Conservation (phyloP, 78 protist genomes). For the Blattamonas nauphoetae region DNA sequence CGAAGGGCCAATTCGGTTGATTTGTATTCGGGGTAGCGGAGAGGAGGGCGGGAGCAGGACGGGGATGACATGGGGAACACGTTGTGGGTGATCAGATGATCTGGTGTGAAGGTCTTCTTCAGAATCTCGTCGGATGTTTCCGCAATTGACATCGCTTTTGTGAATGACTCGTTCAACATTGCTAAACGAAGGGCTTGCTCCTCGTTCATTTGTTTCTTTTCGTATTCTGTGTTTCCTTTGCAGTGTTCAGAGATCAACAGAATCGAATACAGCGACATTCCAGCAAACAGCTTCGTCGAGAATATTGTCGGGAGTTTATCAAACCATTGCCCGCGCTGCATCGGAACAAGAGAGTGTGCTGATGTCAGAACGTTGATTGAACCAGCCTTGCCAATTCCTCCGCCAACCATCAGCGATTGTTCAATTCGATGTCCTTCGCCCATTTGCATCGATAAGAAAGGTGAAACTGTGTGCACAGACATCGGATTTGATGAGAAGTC, state of each 20-base stretch:
- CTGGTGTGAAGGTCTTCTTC: not conserved
- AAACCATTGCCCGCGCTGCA: not conserved
- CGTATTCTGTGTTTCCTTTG: not conserved
- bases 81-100: not conserved
- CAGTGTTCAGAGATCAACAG: not conserved
- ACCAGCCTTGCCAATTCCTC: not conserved
- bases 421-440: not conserved
- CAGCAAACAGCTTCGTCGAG: not conserved
- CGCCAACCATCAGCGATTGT: not conserved
- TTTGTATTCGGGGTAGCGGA: no score
- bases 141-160: not conserved
- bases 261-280: not conserved
- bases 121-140: no score
- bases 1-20: no score
- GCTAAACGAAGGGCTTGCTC: not conserved
- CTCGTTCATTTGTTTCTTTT: not conserved
- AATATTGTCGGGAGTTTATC: not conserved
- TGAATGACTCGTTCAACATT: not conserved
- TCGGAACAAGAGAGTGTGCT: not conserved
- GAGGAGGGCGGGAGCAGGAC: no score
- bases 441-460: not conserved
- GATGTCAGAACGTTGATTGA: not conserved
- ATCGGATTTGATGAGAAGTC: no score
- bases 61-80: no score
- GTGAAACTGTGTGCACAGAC: no score